These are phyloP conservation scores for Colletotrichum noveboracense DNA, from an alignment of 2,329 filamentous ascomycete genomes.

Conservation along the genomic window DNA sequence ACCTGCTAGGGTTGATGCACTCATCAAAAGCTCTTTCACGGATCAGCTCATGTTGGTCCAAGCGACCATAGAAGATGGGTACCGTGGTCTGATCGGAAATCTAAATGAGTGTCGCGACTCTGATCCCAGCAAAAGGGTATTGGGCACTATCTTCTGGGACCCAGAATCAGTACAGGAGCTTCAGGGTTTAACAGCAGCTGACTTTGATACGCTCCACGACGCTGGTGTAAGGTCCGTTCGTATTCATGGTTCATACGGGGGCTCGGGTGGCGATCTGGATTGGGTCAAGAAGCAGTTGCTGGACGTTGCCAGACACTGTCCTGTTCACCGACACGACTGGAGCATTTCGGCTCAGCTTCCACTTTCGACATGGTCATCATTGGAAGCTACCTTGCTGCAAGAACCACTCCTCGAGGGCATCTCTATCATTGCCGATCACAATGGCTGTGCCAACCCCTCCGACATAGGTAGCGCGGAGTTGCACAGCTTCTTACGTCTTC, in stretches of 20 bases:
- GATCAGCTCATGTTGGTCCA: neutral
- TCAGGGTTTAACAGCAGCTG: neutral
- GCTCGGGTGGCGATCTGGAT: neutral
- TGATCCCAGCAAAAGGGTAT: neutral
- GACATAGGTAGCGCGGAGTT: neutral
- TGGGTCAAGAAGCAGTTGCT: neutral
- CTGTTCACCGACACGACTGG: neutral
- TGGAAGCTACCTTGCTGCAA: neutral
- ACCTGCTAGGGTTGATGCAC: neutral
- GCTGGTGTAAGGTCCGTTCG: neutral
- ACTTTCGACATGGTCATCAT: neutral
- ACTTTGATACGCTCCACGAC: neutral
- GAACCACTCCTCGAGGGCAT: neutral
- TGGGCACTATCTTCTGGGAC: neutral
- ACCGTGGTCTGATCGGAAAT: neutral
- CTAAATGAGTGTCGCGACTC: neutral
- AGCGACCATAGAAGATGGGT: neutral
- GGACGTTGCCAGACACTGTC: neutral
- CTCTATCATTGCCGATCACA: neutral
- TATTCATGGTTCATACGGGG: neutral
- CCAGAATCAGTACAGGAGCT: neutral
- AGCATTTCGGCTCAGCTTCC: neutral
- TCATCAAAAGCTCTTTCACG: neutral
- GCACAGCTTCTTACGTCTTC: neutral
- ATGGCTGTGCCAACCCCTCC: neutral